A percentile compares a stretch with the other conserved stretches of the same genome.
These are phyloP conservation scores for Batkoa obscura DNA, from an alignment of 371 early-diverging fungal genomes.

Conservation along the genomic window DNA sequence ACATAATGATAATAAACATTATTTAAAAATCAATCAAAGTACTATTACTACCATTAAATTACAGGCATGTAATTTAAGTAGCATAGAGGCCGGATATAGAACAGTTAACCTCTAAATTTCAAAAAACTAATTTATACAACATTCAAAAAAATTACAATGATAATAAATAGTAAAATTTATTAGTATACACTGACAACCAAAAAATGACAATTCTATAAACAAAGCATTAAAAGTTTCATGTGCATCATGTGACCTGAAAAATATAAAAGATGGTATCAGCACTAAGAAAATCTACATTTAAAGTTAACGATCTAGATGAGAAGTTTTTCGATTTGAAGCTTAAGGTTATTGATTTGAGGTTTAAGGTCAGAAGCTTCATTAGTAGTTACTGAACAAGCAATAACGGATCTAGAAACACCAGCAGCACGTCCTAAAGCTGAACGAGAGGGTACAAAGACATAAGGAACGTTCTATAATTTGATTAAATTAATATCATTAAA, in stretches of 20 bases:
- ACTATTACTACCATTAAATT: no score
- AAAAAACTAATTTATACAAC: no score
- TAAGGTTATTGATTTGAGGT: constrained; percentile 76
- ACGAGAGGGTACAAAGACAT: constrained; percentile 94
- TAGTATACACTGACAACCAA: not conserved
- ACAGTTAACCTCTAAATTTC: no score
- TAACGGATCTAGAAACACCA: constrained; percentile 88
- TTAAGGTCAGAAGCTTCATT: constrained; percentile 92
- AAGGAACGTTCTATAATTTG: constrained; percentile 68
- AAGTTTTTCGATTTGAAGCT: constrained; percentile 83
- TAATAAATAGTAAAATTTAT: no score
- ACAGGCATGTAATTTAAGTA: no score
- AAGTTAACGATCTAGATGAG: constrained; percentile 31
- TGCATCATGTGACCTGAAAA: not conserved
- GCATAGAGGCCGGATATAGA: no score
- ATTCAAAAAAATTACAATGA: no score
- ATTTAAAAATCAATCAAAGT: no score
- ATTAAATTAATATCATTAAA: not conserved
- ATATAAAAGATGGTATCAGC: not conserved
- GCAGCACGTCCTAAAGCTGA: constrained; percentile 96
- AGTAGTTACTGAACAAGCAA: constrained; percentile 83
- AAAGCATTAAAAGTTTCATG: not conserved
- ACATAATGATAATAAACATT: no score
- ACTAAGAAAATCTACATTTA: not conserved
- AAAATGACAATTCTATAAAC: not conserved